Base-by-base conservation (phyloP, 176 grass and related monocot genomes). In the Carex myosuroides region DNA sequence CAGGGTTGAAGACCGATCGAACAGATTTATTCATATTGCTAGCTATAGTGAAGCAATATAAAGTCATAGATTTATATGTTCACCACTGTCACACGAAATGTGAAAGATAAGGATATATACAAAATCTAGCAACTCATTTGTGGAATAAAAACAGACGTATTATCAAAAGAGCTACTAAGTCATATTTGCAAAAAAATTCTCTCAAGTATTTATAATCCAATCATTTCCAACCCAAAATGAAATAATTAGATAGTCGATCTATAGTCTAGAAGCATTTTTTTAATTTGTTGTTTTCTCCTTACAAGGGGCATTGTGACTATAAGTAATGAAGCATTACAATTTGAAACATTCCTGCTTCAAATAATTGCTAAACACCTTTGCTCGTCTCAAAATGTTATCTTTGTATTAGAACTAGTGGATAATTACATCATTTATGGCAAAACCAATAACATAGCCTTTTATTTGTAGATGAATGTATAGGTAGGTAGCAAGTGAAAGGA, bases 181-280 rank as follows among this genome's bases (percentile, higher is more conserved):
- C 12, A 30, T 32, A 61, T 56, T 5, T 24, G 24, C 22, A 26
- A 11, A 54, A 73, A 52, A 6, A n/a, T 11, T 50, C 16, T 50
- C 29, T 0, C 3, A 77, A 56, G 48, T 14, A 55, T 35, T 35
- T 35, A 35, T 56, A 30, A 56, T 30, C 24, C 1, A 6, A 56
- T 33, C 73, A 77, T 55, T 77, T 77, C 22, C 21, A 55, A 77
- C 24, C 24, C 13, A 56, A 75, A 75, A 75, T 75, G n/a, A 32
- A 35, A 3, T n/a, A 18, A 18, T 29, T 54, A 13, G 39, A 46
- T 52, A 26, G 70, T 53, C 1, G 0, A n/a, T 50, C 8, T 44
- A 74, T 52, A 52, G 50, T 24, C 4, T 50, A 53, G 70, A 52
- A 74, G 44, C 44, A 52, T 74, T 72, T 74, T 74, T 66, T 32